These are phyloP conservation scores for Pseudomassariella vexata DNA, from an alignment of 2,329 filamentous ascomycete species.

Conservation along the genomic window DNA sequence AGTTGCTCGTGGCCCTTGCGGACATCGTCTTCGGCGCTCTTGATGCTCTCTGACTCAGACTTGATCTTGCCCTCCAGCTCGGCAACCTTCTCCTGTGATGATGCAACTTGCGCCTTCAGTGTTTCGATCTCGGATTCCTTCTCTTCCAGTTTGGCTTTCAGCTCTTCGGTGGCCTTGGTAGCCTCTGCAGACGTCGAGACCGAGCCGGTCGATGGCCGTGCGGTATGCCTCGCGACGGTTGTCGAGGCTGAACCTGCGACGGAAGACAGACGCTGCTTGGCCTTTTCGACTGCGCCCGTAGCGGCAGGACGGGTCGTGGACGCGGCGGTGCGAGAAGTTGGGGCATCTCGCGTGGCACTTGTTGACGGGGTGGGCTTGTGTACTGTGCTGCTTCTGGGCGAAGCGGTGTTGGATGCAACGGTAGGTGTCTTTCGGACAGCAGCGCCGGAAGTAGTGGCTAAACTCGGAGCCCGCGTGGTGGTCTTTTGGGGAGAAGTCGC, in stretches of 20 bases:
- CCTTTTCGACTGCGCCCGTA: conserved; percentile 36
- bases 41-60: conserved; percentile 29
- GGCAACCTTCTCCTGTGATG: conserved; percentile 49
- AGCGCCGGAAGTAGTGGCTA: conserved; percentile 21
- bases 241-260: conserved; percentile 32
- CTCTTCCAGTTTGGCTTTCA: conserved; percentile 53
- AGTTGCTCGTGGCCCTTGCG: conserved; percentile 38
- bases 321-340: conserved; percentile 15
- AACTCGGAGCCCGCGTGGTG: conserved; percentile 28
- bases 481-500: conserved; percentile 21
- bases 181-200: conserved; percentile 33
- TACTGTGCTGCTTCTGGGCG: conserved; percentile 27
- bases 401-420: conserved; percentile 13
- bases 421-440: conserved; percentile 24
- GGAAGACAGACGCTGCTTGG: conserved; percentile 53
- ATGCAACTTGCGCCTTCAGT: conserved; percentile 50
- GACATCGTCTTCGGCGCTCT: conserved; percentile 33
- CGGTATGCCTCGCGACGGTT: conserved; percentile 32
- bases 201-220: conserved; percentile 34
- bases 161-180: conserved; percentile 52
- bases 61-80: conserved; percentile 48
- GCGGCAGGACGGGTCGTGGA: conserved; percentile 24
- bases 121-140: conserved; percentile 53
- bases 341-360: conserved; percentile 17
- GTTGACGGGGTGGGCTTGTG: conserved; percentile 32